Percentiles rank a stretch among this genome's conserved stretches.
Conservation (phyloP, 805 yeast genomes). For the Spathaspora passalidarum region DNA sequence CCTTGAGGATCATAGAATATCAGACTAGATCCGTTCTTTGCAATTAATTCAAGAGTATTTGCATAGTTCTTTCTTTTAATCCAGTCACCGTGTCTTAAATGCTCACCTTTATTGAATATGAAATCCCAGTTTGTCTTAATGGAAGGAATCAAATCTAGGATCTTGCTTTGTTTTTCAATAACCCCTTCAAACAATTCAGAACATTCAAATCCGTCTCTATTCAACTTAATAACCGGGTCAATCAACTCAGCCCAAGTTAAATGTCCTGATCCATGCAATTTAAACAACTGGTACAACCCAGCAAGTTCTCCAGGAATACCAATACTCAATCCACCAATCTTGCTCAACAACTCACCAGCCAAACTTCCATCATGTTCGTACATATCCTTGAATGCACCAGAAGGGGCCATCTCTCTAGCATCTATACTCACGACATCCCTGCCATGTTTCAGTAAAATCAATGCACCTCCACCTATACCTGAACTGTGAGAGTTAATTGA, state of each 20-base stretch:
- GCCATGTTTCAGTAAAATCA: conserved; percentile 41
- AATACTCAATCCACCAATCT: conserved; percentile 82
- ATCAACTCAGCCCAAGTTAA: conserved; percentile 71
- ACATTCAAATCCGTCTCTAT: conserved; percentile 58
- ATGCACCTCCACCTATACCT: conserved; percentile 94
- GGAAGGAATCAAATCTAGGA: conserved; percentile 24
- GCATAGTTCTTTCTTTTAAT: conserved; percentile 63
- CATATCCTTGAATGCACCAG: conserved; percentile 60
- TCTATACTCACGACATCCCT: conserved; percentile 62
- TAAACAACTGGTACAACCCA: conserved; percentile 67
- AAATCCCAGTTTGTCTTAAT: conserved; percentile 54
- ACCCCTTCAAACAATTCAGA: conserved; percentile 23
- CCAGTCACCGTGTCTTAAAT: conserved; percentile 49
- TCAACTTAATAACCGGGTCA: conserved; percentile 68
- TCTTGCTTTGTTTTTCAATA: conserved; percentile 28
- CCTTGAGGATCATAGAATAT: conserved; percentile 84
- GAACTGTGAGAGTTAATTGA: conserved; percentile 76
- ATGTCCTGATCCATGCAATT: conserved; percentile 65
- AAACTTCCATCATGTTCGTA: conserved; percentile 34
- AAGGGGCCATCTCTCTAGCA: conserved; percentile 88
- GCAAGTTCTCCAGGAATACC: conserved; percentile 90
- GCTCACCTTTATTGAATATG: conserved; percentile 27
- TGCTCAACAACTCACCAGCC: conserved; percentile 36
- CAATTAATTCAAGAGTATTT: conserved; percentile 62
- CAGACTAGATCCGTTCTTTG: conserved; percentile 71